Base-by-base conservation (phyloP, 2,329 filamentous ascomycete species). In the Sclerotinia nivalis region DNA sequence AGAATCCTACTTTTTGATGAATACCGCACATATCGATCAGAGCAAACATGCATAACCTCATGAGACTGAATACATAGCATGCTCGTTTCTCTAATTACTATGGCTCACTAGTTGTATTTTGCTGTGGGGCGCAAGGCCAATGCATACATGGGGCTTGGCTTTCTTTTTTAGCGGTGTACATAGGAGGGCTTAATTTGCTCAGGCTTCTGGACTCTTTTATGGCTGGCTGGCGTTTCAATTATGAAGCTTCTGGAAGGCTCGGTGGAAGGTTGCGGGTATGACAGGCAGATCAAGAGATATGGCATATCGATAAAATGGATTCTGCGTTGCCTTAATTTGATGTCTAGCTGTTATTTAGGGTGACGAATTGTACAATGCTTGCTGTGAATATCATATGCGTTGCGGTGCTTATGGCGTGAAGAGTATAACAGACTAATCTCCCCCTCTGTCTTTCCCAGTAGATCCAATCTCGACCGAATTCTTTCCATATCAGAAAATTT, bases 101-200 rank as follows among this genome's bases (percentile, higher is more conserved):
- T 34, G 31, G 61, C 47, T 60, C 65, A 45, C 61, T 61, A 65
- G 40, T 69, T 67, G 62, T 59, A 65, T 61, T 61, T 43, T 54
- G 65, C 25, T 60, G 69, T n/a, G 47, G 70, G 64, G 69, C 62
- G 25, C 56, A 45, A 67, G 58, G 60, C 61, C 61, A 65, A 40
- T 69, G 65, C 64, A 72, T 70, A 55, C 58, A 61, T 37, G 69
- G 67, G 66, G 68, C 68, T 55, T 69, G 72, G 74, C 73, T 73
- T 75, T 73, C 62, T 70, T 68, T 65, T 65, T 65, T 65, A 28
- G 61, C 61, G 61, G 61, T 40, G 61, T 65, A 52, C 47, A 65
- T 52, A 52, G 61, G 61, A 52, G 31, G 47, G 61, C 52, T 52
- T 40, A 28, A 40, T 34, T 65, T 65, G 47, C 61, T 65, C 34